A percentile compares a stretch with the other conserved stretches of the same genome.
These are phyloP conservation scores for Colletotrichum neosansevieriae DNA, from an alignment of 2,329 filamentous ascomycete genomes.

Conservation along the genomic window DNA sequence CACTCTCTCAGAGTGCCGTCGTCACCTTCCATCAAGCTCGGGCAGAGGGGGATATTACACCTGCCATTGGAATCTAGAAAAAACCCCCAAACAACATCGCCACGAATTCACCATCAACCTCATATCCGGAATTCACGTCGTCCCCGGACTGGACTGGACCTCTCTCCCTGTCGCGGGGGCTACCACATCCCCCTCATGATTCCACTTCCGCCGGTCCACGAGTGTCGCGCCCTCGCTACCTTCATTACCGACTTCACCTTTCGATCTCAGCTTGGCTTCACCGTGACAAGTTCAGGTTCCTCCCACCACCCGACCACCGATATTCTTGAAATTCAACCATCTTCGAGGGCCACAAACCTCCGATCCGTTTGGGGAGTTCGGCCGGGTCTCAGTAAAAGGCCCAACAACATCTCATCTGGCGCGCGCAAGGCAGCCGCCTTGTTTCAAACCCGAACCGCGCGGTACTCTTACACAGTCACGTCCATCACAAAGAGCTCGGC, in stretches of 20 bases:
- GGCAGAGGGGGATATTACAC: not conserved
- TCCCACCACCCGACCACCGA: not conserved
- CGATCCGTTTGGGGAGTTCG: constrained; percentile 3
- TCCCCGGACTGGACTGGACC: not conserved
- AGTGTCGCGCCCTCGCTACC: not conserved
- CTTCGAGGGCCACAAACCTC: not conserved
- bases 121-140: not conserved
- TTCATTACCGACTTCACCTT: not conserved
- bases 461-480: not conserved
- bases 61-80: not conserved
- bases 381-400: constrained; percentile 14
- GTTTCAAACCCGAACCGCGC: constrained; percentile 26
- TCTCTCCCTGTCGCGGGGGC: constrained; percentile 6
- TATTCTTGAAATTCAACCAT: not conserved
- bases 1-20: not conserved
- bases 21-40: not conserved
- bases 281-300: not conserved
- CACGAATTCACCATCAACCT: not conserved
- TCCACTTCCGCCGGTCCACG: not conserved
- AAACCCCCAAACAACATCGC: not conserved
- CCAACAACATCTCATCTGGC: not conserved
- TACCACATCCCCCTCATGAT: not conserved
- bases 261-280: not conserved
- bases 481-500: not conserved
- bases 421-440: constrained; percentile 21